Evolutionary conservation across 345 rosid species (phyloP).

Genomic region (Salix brachista): DNA sequence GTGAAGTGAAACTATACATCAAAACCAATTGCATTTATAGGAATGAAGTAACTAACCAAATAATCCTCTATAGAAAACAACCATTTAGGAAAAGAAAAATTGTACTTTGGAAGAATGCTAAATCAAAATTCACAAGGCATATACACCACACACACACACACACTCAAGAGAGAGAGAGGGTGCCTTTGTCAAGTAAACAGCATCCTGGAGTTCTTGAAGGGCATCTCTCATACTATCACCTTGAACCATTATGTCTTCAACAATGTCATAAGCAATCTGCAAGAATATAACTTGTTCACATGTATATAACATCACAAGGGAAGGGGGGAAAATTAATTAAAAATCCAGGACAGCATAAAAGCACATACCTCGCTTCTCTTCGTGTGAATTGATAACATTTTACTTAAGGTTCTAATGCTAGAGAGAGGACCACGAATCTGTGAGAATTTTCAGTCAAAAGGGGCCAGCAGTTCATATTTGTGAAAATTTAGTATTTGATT

Average conservation of each 20-base stretch:
- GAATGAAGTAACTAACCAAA: not conserved
- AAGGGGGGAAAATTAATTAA: not conserved
- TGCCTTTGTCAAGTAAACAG: conserved; percentile 83
- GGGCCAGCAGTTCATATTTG: conserved; percentile 2
- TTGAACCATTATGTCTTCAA: conserved; percentile 70
- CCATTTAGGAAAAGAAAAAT: not conserved
- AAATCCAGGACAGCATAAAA: not conserved
- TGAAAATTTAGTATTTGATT: conserved; percentile 1
- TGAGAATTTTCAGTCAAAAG: conserved; percentile 3
- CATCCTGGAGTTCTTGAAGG: conserved; percentile 88
- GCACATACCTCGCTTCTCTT: conserved; percentile 68
- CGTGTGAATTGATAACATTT: conserved; percentile 67
- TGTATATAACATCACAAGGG: not conserved
- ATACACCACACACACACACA: too few species aligned
- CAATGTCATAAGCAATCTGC: conserved; percentile 77
- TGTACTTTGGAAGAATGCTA: not conserved
- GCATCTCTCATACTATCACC: conserved; percentile 64
- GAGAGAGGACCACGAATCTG: conserved; percentile 90
- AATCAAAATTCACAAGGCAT: not conserved
- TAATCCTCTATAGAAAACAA: too few species aligned
- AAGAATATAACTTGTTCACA: conserved; percentile 6
- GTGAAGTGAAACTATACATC: not conserved
- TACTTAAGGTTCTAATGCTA: conserved; percentile 68
- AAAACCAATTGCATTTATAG: not conserved
- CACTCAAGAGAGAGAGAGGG: not conserved